phyloP scores from a whole-genome alignment of 805 yeast genomes.

The Myxozyma lipomycoides region DNA sequence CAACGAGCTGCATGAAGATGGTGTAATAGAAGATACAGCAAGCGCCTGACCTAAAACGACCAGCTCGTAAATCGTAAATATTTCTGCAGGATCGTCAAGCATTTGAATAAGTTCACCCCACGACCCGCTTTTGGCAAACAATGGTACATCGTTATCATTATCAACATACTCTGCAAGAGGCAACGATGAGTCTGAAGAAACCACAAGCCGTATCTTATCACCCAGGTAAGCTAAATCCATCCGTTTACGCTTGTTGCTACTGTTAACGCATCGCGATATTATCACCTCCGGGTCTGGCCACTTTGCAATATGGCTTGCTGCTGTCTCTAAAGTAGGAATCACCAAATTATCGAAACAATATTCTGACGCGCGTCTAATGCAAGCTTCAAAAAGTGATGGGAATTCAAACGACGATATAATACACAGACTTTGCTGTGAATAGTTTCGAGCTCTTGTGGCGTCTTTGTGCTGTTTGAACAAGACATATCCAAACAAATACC shows the following conservation, averaged over 20 bases:
- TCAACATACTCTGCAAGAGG: slow-evolving; percentile 16
- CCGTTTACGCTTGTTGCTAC: slow-evolving; percentile 6
- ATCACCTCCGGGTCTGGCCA: slow-evolving; percentile 25
- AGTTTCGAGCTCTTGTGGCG: slow-evolving; percentile 11
- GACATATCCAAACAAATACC: slow-evolving; percentile 19
- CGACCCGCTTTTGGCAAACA: slow-evolving; percentile 16
- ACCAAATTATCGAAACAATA: slow-evolving; percentile 5
- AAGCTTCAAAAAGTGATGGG: slow-evolving; percentile 20
- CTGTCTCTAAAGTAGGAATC: slow-evolving; percentile 19
- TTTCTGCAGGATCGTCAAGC: slow-evolving; percentile 10
- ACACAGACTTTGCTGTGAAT: slow-evolving; percentile 15
- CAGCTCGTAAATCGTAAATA: slow-evolving; percentile 15
- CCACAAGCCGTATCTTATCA: slow-evolving; percentile 12
- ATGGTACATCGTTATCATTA: slow-evolving; percentile 3
- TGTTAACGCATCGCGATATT: slow-evolving; percentile 1
- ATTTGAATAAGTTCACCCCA: slow-evolving; percentile 19
- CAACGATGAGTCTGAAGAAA: slow-evolving; percentile 11
- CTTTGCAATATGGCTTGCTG: slow-evolving; percentile 20
- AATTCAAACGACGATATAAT: slow-evolving; percentile 22
- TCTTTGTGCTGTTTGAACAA: slow-evolving; percentile 23
- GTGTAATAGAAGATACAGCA: slow-evolving; percentile 18
- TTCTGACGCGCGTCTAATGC: slow-evolving; percentile 14
- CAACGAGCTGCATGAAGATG: slow-evolving; percentile 19
- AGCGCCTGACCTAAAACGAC: slow-evolving; percentile 18
- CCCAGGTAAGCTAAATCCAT: slow-evolving; percentile 24